Conservation (phyloP, 306 rosid genomes). For the Vigna angularis region DNA sequence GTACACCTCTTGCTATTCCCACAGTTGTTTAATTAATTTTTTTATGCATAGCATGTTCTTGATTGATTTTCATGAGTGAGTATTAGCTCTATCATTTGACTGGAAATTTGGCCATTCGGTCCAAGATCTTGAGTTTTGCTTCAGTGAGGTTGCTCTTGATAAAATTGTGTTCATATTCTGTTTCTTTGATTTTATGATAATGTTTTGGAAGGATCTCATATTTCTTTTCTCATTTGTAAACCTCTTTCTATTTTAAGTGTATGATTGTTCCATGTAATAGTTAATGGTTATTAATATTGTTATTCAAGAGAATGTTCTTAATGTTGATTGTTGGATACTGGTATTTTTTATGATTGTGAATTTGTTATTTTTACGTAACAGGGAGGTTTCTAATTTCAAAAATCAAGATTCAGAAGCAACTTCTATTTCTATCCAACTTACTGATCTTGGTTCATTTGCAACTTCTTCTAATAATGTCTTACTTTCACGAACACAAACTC, state of each 20-base stretch:
- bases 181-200: slow-evolving; percentile 36
- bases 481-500: slow-evolving; percentile 57
- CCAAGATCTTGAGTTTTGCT: slow-evolving; percentile 36
- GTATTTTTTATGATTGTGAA: slow-evolving; percentile 35
- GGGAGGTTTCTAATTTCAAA: slow-evolving; percentile 64
- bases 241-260: slow-evolving; percentile 8
- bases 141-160: slow-evolving; percentile 42
- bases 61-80: slow-evolving; percentile 16
- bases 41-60: slow-evolving; percentile 31
- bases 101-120: slow-evolving; percentile 28
- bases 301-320: slow-evolving; percentile 26
- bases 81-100: slow-evolving; percentile 25
- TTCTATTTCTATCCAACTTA: slow-evolving; percentile 72
- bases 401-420: slow-evolving; percentile 58
- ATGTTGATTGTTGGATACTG: slow-evolving; percentile 15
- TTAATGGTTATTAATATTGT: slow-evolving; percentile 28
- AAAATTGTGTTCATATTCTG: slow-evolving; percentile 27
- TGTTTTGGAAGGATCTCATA: slow-evolving; percentile 35
- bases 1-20: not conserved
- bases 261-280: slow-evolving; percentile 33
- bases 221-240: slow-evolving; percentile 5
- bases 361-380: slow-evolving; percentile 44
- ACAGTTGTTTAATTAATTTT: slow-evolving; percentile 30
- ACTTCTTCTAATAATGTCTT: slow-evolving; percentile 61
- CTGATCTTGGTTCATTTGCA: slow-evolving; percentile 63